Conservation (phyloP, 2,329 filamentous ascomycete species). For the Lachnellula subtilissima region DNA sequence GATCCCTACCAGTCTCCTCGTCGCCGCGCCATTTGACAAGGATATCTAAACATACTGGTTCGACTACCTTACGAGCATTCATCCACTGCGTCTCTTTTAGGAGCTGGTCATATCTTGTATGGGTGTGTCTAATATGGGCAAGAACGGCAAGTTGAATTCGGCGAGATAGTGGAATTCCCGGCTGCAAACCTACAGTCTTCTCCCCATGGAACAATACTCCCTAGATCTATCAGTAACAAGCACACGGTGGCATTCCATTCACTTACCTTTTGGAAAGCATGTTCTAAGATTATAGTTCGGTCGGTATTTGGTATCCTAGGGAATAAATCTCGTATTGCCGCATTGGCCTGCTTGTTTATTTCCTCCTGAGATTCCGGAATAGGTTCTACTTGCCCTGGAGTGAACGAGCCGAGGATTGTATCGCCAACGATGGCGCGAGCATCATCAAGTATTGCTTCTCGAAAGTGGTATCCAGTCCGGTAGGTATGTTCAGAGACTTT, state of each 20-base stretch:
- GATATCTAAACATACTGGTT: conserved; percentile 56
- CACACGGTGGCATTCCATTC: conserved; percentile 1
- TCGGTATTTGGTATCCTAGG: conserved; percentile 62
- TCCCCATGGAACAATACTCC: conserved; percentile 48
- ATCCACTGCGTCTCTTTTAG: conserved; percentile 53
- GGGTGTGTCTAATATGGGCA: conserved; percentile 62
- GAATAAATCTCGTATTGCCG: conserved; percentile 58
- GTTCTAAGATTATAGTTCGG: conserved; percentile 56
- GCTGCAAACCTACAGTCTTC: conserved; percentile 53
- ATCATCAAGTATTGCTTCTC: conserved; percentile 54
- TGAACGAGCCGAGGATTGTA: conserved; percentile 20
- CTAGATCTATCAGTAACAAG: conserved; percentile 32
- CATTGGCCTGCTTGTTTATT: conserved; percentile 59
- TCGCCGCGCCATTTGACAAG: conserved; percentile 70
- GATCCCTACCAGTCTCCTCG: conserved; percentile 63
- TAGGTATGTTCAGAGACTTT: conserved; percentile 45
- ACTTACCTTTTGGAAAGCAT: conserved; percentile 58
- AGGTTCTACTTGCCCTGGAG: conserved; percentile 45
- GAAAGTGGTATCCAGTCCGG: conserved; percentile 57
- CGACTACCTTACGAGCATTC: conserved; percentile 57
- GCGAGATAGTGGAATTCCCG: conserved; percentile 52
- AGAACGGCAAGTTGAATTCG: conserved; percentile 61
- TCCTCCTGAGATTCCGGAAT: conserved; percentile 56
- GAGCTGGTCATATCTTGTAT: conserved; percentile 60
- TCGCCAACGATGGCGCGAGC: conserved; percentile 37